Conservation (phyloP, 805 yeast species). For the Sugiyamaella marilandica region DNA sequence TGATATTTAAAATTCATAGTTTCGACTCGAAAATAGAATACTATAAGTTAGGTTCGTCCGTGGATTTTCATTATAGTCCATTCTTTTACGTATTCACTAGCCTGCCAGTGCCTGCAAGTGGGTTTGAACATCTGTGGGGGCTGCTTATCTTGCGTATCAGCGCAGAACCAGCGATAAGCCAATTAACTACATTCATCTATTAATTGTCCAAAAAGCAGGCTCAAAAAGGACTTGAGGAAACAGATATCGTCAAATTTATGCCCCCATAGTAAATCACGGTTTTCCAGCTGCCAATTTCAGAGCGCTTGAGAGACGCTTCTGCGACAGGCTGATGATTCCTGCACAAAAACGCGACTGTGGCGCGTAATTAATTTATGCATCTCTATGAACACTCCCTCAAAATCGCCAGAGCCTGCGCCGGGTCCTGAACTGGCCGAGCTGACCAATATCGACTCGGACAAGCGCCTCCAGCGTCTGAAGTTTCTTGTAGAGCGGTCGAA, state of each 20-base stretch:
- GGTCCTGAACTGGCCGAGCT: slow-evolving; percentile 8
- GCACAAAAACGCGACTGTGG: not conserved
- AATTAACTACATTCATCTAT: not conserved
- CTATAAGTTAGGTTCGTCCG: no score
- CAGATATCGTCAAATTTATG: no score
- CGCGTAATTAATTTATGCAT: slow-evolving; percentile 5
- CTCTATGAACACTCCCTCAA: slow-evolving; percentile 5
- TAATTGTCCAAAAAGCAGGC: not conserved
- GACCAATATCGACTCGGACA: slow-evolving; percentile 41
- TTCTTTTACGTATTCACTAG: no score
- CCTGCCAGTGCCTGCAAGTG: no score
- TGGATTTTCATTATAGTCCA: no score
- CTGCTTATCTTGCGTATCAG: not conserved
- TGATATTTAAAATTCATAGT: no score
- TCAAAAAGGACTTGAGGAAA: no score
- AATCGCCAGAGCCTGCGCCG: not conserved
- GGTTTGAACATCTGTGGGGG: not conserved
- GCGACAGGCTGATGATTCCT: not conserved
- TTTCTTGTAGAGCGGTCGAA: slow-evolving; percentile 82
- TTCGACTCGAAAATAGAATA: no score
- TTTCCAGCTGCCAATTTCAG: not conserved
- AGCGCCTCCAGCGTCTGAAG: slow-evolving; percentile 61
- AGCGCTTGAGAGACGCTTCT: not conserved
- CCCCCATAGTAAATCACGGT: no score
- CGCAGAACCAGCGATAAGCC: no score